phyloP scores from a whole-genome alignment of 805 yeast genomes.

The Wickerhamiella domercqiae region DNA sequence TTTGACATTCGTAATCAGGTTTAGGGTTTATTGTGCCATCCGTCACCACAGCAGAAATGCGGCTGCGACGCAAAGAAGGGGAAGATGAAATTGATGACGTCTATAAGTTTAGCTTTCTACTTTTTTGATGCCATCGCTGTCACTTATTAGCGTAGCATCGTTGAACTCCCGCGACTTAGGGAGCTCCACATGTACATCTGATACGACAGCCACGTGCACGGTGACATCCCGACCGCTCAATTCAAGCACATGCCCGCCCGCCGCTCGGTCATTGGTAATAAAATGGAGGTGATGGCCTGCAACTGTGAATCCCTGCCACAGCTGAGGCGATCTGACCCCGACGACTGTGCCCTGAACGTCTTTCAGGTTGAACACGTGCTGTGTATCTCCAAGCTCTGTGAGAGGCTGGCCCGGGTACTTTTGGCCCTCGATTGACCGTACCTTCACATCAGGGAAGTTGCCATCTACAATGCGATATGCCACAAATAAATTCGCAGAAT shows the following conservation, averaged over 20 bases:
- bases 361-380: background rate
- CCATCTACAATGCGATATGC: background rate
- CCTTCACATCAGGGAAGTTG: background rate
- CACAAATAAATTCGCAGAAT: background rate
- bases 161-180: background rate
- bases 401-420: background rate
- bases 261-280: background rate
- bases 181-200: background rate
- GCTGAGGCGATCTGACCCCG: background rate
- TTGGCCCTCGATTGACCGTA: background rate
- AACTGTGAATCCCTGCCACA: background rate
- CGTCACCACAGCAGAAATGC: too few species aligned
- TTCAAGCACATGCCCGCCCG: background rate
- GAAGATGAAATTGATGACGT: too few species aligned
- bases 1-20: too few species aligned
- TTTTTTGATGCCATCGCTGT: background rate
- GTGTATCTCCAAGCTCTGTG: background rate
- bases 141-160: background rate
- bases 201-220: background rate
- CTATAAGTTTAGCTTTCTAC: background rate
- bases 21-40: too few species aligned
- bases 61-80: too few species aligned
- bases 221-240: background rate
- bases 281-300: background rate
- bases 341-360: background rate